Evolutionary conservation across 2,329 filamentous ascomycete species (phyloP).

Genomic region (Ambrosiella cleistominuta): DNA sequence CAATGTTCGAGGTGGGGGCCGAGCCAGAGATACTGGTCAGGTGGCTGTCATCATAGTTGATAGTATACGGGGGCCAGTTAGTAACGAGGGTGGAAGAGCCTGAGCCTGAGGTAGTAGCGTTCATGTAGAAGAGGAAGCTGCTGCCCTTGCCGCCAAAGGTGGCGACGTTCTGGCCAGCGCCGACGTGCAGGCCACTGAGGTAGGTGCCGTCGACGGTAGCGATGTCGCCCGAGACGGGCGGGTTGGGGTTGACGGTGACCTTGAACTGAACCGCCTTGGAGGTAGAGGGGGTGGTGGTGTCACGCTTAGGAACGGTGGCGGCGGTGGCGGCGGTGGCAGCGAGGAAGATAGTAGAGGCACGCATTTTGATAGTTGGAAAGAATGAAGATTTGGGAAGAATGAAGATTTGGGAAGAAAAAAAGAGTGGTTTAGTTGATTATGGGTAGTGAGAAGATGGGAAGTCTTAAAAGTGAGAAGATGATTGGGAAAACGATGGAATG

Average conservation of each 20-base stretch:
- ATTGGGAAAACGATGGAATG: background rate
- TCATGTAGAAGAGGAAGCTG: slow-evolving; percentile 30
- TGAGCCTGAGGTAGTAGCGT: slow-evolving; percentile 25
- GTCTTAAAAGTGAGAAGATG: background rate
- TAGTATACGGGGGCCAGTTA: slow-evolving; percentile 23
- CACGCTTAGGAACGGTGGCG: slow-evolving; percentile 16
- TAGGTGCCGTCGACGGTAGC: slow-evolving; percentile 19
- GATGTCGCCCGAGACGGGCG: background rate
- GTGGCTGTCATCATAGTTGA: slow-evolving; percentile 21
- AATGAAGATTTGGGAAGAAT: background rate
- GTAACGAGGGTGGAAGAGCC: slow-evolving; percentile 19
- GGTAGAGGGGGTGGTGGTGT: slow-evolving; percentile 14
- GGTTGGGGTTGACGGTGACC: slow-evolving; percentile 22
- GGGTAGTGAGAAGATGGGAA: background rate
- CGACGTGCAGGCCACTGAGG: slow-evolving; percentile 22
- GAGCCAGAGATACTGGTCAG: slow-evolving; percentile 19
- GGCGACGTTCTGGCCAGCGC: slow-evolving; percentile 20
- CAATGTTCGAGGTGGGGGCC: slow-evolving; percentile 21
- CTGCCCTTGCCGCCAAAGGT: slow-evolving; percentile 23
- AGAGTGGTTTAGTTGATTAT: background rate
- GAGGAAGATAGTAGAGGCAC: background rate
- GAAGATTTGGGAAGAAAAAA: background rate
- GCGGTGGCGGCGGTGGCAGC: slow-evolving; percentile 5
- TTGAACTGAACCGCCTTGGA: slow-evolving; percentile 26
- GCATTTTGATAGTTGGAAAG: slow-evolving; percentile 1